These are phyloP conservation scores for Volvox reticuliferus DNA, from an alignment of 139 green algal genomes.

Conservation along the genomic window DNA sequence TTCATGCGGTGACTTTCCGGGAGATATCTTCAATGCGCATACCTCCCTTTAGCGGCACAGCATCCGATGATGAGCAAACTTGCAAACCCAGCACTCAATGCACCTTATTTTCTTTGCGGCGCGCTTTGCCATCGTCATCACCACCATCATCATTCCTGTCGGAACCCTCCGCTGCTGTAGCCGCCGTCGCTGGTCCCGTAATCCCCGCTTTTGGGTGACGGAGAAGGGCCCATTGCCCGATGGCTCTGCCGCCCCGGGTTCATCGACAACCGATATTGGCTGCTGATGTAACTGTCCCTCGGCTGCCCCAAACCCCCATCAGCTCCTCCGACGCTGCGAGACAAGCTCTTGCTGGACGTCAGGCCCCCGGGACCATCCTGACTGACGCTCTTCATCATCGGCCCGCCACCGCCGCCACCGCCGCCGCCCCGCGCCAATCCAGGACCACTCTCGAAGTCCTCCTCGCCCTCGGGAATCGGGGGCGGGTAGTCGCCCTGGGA, in stretches of 20 bases:
- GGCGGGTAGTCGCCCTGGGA: slow-evolving; percentile 31
- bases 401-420: not conserved
- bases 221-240: not conserved
- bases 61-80: no score
- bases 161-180: slow-evolving; percentile 15
- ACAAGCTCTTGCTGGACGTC: not conserved
- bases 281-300: slow-evolving; percentile 31
- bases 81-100: no score
- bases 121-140: no score
- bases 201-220: not conserved
- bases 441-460: slow-evolving; percentile 18
- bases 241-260: not conserved
- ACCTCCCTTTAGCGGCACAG: no score
- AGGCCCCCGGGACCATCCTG: not conserved
- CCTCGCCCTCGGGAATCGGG: slow-evolving; percentile 29
- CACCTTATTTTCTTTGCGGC: no score
- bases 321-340: not conserved
- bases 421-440: not conserved
- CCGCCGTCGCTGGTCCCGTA: slow-evolving; percentile 19
- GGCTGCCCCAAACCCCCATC: no score
- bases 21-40: no score
- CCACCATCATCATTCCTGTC: not conserved
- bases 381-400: slow-evolving; percentile 1
- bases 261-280: slow-evolving; percentile 15
- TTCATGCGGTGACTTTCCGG: no score